Conservation (phyloP, 257 asterid species). For the Plantago ovata region DNA sequence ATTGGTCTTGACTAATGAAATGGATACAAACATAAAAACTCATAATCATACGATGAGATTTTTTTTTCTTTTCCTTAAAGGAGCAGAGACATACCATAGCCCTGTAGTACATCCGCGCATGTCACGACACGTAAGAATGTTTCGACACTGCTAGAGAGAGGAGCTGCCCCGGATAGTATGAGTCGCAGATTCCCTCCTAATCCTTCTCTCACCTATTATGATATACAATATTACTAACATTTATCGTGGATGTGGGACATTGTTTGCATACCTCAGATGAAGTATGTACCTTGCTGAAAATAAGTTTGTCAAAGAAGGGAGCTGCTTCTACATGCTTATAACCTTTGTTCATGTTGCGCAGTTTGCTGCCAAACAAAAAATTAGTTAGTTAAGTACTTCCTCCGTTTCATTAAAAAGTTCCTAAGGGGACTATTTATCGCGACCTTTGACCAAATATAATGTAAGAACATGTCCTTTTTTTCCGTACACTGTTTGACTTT, state of each 20-base stretch:
- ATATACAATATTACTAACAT: conserved; percentile 6
- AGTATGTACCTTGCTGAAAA: conserved; percentile 59
- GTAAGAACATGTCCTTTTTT: too few relatives aligned
- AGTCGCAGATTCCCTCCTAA: conserved; percentile 81
- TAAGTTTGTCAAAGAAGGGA: conserved; percentile 58
- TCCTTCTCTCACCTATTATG: conserved; percentile 60
- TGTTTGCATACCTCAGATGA: not conserved
- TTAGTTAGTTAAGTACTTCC: too few relatives aligned
- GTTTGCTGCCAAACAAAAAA: conserved; percentile 50
- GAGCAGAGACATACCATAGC: conserved; percentile 48
- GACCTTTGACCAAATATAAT: too few relatives aligned
- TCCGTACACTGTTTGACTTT: too few relatives aligned
- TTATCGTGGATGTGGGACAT: not conserved
- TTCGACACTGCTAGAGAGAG: conserved; percentile 72
- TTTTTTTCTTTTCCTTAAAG: not conserved
- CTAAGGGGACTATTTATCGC: too few relatives aligned
- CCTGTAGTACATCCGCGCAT: conserved; percentile 79
- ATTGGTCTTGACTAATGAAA: not conserved
- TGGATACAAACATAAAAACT: too few relatives aligned
- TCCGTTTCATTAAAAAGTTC: too few relatives aligned
- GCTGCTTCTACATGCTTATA: conserved; percentile 73
- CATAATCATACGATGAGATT: too few relatives aligned
- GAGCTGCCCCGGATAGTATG: conserved; percentile 85
- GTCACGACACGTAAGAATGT: conserved; percentile 78
- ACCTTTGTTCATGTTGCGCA: conserved; percentile 61